Evolutionary conservation across 2,329 filamentous ascomycete genomes (phyloP).

Genomic region (Trichophyton verrucosum): DNA sequence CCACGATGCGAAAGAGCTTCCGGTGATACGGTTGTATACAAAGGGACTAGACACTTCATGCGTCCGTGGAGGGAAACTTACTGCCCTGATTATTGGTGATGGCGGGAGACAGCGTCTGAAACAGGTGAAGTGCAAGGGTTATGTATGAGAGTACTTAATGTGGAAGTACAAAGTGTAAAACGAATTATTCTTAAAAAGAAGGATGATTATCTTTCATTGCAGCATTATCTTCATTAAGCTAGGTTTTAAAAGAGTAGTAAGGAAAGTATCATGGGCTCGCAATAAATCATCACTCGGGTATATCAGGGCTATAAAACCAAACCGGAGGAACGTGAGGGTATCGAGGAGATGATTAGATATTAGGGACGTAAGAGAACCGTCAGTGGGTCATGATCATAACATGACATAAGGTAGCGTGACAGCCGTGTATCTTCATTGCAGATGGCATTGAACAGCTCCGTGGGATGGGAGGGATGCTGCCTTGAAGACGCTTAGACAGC

Average conservation of each 20-base stretch:
- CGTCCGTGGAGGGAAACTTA: slow-evolving; percentile 60
- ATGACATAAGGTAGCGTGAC: not conserved
- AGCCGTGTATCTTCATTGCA: not conserved
- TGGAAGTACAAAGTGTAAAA: not conserved
- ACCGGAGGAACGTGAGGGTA: not conserved
- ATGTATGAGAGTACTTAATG: not conserved
- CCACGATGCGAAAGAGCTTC: slow-evolving; percentile 64
- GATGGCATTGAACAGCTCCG: slow-evolving; percentile 7
- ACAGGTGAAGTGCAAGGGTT: slow-evolving; percentile 31
- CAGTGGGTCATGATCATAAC: slow-evolving; percentile 3
- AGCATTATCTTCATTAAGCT: not conserved
- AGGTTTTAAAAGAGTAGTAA: not conserved
- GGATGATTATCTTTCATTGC: not conserved
- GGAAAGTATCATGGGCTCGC: not conserved
- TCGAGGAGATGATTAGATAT: slow-evolving; percentile 1
- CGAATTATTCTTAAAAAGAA: not conserved
- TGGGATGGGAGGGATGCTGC: not conserved
- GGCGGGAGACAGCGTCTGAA: slow-evolving; percentile 32
- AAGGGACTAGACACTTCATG: slow-evolving; percentile 82
- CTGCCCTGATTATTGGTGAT: slow-evolving; percentile 61
- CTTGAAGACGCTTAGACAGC: slow-evolving; percentile 19
- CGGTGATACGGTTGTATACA: slow-evolving; percentile 56
- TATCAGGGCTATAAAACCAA: not conserved
- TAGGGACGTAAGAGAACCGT: not conserved
- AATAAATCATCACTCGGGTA: not conserved